phyloP scores from a whole-genome alignment of 805 yeast genomes.

The Clavispora asparagi region DNA sequence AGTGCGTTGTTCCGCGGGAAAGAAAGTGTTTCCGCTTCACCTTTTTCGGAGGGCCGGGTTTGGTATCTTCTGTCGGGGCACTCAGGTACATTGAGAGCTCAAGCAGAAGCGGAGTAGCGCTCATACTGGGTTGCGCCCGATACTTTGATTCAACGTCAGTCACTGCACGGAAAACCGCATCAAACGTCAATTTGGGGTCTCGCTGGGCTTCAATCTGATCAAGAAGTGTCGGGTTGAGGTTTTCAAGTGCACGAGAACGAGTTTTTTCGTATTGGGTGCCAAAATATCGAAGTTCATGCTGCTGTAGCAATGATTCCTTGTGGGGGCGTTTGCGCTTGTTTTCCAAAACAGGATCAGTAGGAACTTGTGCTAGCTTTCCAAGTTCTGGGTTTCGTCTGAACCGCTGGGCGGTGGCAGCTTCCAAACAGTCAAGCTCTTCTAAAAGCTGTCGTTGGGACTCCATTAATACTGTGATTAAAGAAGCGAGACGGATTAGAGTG shows the following conservation, averaged over 20 bases:
- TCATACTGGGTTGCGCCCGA: slow-evolving; percentile 8
- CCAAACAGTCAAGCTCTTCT: slow-evolving; percentile 71
- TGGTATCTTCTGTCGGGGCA: slow-evolving; percentile 21
- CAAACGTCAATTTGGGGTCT: slow-evolving; percentile 23
- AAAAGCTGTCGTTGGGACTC: slow-evolving; percentile 33
- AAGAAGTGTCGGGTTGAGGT: slow-evolving; percentile 1
- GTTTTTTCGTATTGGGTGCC: slow-evolving; percentile 38
- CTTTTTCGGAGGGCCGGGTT: slow-evolving; percentile 11
- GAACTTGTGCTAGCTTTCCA: slow-evolving; percentile 21
- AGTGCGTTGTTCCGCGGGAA: slow-evolving; percentile 45
- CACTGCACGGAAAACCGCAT: slow-evolving; percentile 34
- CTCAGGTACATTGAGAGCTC: slow-evolving; percentile 21
- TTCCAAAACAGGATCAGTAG: slow-evolving; percentile 8
- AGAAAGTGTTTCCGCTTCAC: slow-evolving; percentile 35
- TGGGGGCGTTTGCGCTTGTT: slow-evolving; percentile 34
- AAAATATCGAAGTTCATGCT: slow-evolving; percentile 60
- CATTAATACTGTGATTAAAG: slow-evolving; percentile 5
- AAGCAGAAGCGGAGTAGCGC: slow-evolving; percentile 12
- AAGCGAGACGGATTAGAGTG: too few relatives aligned
- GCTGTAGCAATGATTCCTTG: slow-evolving; percentile 53
- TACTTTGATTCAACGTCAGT: slow-evolving; percentile 19
- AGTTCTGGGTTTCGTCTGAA: slow-evolving; percentile 57
- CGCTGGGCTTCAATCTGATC: neutral
- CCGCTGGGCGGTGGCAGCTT: slow-evolving; percentile 59
- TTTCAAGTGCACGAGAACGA: slow-evolving; percentile 3